Percentiles rank a stretch among this genome's conserved stretches.
phyloP scores from a whole-genome alignment of 23 red algal species.

The Gracilaria caudata region DNA sequence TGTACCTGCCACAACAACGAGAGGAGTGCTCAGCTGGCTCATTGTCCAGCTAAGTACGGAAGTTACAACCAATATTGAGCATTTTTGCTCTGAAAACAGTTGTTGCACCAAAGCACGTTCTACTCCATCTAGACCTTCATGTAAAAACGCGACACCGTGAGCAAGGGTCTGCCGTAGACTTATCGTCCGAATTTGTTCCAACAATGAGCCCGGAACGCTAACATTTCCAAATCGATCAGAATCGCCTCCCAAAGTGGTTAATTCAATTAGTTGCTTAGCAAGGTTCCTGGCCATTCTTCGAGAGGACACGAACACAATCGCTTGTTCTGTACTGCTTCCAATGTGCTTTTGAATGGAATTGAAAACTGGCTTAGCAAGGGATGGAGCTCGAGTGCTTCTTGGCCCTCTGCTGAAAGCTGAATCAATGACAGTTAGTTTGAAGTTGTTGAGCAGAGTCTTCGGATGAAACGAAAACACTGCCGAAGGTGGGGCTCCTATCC shows the following conservation, averaged over 20 bases:
- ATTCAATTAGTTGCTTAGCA: constrained; percentile 56
- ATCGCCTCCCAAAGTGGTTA: constrained; percentile 28
- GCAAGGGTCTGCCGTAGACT: constrained; percentile 48
- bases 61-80: constrained; percentile 70
- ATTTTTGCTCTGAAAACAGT: constrained; percentile 58
- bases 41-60: constrained; percentile 70
- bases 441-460: constrained; percentile 29
- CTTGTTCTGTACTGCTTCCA: background rate
- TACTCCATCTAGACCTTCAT: constrained; percentile 63
- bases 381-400: constrained; percentile 20
- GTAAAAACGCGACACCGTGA: constrained; percentile 64
- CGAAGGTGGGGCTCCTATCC: constrained; percentile 76
- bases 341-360: constrained; percentile 58
- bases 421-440: constrained; percentile 53
- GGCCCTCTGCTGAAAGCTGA: constrained; percentile 19
- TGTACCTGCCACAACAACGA: constrained; percentile 75
- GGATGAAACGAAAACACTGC: constrained; percentile 83
- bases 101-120: constrained; percentile 65
- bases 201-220: background rate
- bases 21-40: background rate
- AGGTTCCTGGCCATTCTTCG: constrained; percentile 45
- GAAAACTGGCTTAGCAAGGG: constrained; percentile 40
- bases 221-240: constrained; percentile 26
- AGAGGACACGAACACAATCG: constrained; percentile 82
- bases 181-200: constrained; percentile 1